Evolutionary conservation across 257 asterid species (phyloP).

Genomic region (Linderniella brevidens): DNA sequence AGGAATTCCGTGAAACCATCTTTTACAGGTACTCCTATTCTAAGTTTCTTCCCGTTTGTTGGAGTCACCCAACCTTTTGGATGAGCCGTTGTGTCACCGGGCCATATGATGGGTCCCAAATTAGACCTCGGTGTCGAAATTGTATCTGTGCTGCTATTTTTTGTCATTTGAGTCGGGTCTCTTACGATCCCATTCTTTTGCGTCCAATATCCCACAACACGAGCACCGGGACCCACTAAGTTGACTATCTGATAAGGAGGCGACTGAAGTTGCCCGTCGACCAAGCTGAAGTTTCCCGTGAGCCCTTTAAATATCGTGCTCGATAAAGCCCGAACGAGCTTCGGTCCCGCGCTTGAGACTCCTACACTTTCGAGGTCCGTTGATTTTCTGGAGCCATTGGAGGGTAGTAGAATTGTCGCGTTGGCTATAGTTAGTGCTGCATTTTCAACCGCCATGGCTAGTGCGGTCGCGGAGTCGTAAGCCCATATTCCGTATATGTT

Average conservation of each 20-base stretch:
- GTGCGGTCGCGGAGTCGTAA: slow-evolving; percentile 28
- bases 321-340: slow-evolving; percentile 20
- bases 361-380: slow-evolving; percentile 28
- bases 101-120: slow-evolving; percentile 33
- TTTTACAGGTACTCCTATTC: slow-evolving; percentile 36
- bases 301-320: slow-evolving; percentile 25
- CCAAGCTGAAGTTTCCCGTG: slow-evolving; percentile 22
- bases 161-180: slow-evolving; percentile 6
- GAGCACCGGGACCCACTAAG: slow-evolving; percentile 20
- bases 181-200: slow-evolving; percentile 22
- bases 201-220: slow-evolving; percentile 41
- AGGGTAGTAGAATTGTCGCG: slow-evolving; percentile 1
- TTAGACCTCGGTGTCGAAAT: slow-evolving; percentile 15
- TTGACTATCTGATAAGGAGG: slow-evolving; percentile 32
- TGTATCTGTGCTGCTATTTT: neutral
- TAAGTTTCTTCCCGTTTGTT: slow-evolving; percentile 19
- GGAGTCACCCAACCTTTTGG: slow-evolving; percentile 42
- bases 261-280: slow-evolving; percentile 25
- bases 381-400: slow-evolving; percentile 13
- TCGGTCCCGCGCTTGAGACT: slow-evolving; percentile 22
- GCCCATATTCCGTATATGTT: slow-evolving; percentile 35
- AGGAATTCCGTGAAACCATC: slow-evolving; percentile 31
- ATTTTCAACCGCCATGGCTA: slow-evolving; percentile 34
- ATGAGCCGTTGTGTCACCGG: slow-evolving; percentile 25
- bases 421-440: slow-evolving; percentile 8